Evolutionary conservation across 306 rosid species (phyloP).

Genomic region (Bauhinia variegata): DNA sequence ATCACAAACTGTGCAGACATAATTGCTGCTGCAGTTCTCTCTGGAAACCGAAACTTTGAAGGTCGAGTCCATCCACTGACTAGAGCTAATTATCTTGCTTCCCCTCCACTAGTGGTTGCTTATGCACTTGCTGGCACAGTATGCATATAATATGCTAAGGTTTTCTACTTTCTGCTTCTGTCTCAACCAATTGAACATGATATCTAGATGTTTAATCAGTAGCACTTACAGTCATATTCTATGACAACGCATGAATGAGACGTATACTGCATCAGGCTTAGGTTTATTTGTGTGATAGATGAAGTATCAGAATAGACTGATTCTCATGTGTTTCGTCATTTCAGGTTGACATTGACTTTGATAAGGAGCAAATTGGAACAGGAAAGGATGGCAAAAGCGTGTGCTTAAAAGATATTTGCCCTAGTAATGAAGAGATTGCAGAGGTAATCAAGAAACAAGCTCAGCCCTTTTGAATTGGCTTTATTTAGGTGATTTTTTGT

Average conservation of each 20-base stretch:
- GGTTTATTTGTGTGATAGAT: too few relatives aligned
- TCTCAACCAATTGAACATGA: neutral
- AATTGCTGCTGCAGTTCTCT: constrained; percentile 50
- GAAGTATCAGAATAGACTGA: too few relatives aligned
- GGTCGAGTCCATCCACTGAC: constrained; percentile 50
- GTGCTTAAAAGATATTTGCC: constrained; percentile 54
- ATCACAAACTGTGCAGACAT: constrained; percentile 39
- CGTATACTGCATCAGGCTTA: too few relatives aligned
- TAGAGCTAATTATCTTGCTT: constrained; percentile 57
- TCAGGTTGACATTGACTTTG: constrained; percentile 56
- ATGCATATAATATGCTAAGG: neutral
- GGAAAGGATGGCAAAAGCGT: constrained; percentile 47
- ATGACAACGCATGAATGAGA: too few relatives aligned
- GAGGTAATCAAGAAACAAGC: constrained; percentile 22
- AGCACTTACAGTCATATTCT: too few relatives aligned
- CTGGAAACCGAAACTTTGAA: constrained; percentile 58
- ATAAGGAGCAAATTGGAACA: constrained; percentile 46
- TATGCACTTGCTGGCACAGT: constrained; percentile 56
- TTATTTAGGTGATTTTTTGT: too few relatives aligned
- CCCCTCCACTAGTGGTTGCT: constrained; percentile 55
- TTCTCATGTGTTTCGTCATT: too few relatives aligned
- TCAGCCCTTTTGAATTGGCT: too few relatives aligned
- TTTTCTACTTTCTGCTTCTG: neutral
- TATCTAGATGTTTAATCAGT: too few relatives aligned
- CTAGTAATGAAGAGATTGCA: constrained; percentile 50